Evolutionary conservation across 2,329 filamentous ascomycete species (phyloP).

Genomic region (Diplodia scrobiculata): DNA sequence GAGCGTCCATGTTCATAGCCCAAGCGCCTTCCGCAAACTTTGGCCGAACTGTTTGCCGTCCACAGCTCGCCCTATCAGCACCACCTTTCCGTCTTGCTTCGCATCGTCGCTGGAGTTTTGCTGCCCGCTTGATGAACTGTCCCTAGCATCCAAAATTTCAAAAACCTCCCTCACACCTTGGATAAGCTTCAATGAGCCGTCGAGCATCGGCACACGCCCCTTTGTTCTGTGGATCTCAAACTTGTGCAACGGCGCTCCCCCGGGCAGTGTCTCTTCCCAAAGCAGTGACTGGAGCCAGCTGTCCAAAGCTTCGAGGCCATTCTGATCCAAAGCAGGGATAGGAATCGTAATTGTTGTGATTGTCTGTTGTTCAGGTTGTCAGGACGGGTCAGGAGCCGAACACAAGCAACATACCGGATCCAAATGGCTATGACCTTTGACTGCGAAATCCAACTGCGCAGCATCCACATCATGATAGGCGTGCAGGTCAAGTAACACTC

Average conservation of each 20-base stretch:
- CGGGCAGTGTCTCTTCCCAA: slow-evolving; percentile 73
- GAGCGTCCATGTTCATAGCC: neutral
- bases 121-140: slow-evolving; percentile 14
- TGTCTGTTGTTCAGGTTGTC: slow-evolving; percentile 55
- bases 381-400: neutral
- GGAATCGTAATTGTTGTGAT: slow-evolving; percentile 80
- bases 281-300: slow-evolving; percentile 79
- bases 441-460: slow-evolving; percentile 63
- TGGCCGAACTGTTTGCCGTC: slow-evolving; percentile 26
- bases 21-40: slow-evolving; percentile 26
- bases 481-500: slow-evolving; percentile 83
- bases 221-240: slow-evolving; percentile 91
- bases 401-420: slow-evolving; percentile 68
- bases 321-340: slow-evolving; percentile 60
- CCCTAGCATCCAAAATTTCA: slow-evolving; percentile 71
- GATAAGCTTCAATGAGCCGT: slow-evolving; percentile 70
- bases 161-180: slow-evolving; percentile 94
- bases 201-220: slow-evolving; percentile 67
- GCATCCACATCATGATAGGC: slow-evolving; percentile 83
- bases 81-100: slow-evolving; percentile 31
- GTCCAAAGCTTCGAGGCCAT: slow-evolving; percentile 68
- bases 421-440: slow-evolving; percentile 84
- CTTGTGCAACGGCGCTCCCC: slow-evolving; percentile 32
- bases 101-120: neutral
- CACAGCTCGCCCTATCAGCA: slow-evolving; percentile 32